A percentile compares a stretch with the other conserved stretches of the same genome.
These are phyloP conservation scores for Paraphaeosphaeria minitans DNA, from an alignment of 2,329 filamentous ascomycete species.

Conservation along the genomic window DNA sequence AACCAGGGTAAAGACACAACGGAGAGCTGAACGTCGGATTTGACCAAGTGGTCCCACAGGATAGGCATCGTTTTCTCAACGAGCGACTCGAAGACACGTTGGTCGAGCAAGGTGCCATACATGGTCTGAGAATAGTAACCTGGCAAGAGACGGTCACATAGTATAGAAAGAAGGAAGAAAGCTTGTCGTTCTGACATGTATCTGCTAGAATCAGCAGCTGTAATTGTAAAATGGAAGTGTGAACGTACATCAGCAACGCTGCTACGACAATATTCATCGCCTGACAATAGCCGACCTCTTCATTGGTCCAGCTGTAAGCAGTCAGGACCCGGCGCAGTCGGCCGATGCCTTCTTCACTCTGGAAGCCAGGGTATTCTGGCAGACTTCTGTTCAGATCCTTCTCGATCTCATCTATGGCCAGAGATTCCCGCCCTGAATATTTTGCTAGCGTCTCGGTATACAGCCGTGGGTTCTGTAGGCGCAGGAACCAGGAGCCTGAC, in stretches of 20 bases:
- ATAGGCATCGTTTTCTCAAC: conserved; percentile 99
- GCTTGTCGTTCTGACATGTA: conserved; percentile 97
- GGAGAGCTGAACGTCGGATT: conserved; percentile 94
- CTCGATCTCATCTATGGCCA: conserved; percentile 98
- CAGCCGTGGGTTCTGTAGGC: conserved; percentile 81
- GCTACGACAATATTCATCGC: conserved; percentile 99
- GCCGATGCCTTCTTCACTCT: conserved; percentile 93
- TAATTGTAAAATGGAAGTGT: conserved; percentile 12
- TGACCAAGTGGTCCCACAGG: conserved; percentile 96
- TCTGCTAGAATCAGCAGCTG: conserved; percentile 49
- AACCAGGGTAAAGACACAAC: conserved; percentile 99
- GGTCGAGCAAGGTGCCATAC: conserved; percentile 96
- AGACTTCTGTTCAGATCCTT: conserved; percentile 96
- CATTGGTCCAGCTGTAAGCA: conserved; percentile 96
- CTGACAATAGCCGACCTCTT: conserved; percentile 96
- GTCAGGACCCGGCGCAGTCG: conserved; percentile 88
- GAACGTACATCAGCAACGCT: conserved; percentile 80
- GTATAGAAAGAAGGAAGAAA: conserved; percentile 87
- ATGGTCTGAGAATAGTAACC: conserved; percentile 99
- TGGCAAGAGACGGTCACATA: conserved; percentile 91
- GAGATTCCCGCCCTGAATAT: conserved; percentile 81
- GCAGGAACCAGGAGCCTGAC: conserved; percentile 86
- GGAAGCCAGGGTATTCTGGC: conserved; percentile 96
- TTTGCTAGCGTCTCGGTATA: conserved; percentile 85
- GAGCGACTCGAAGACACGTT: conserved; percentile 94